Conservation (phyloP, 2,329 filamentous ascomycete genomes). For the Rhexocercosporidium sp. region DNA sequence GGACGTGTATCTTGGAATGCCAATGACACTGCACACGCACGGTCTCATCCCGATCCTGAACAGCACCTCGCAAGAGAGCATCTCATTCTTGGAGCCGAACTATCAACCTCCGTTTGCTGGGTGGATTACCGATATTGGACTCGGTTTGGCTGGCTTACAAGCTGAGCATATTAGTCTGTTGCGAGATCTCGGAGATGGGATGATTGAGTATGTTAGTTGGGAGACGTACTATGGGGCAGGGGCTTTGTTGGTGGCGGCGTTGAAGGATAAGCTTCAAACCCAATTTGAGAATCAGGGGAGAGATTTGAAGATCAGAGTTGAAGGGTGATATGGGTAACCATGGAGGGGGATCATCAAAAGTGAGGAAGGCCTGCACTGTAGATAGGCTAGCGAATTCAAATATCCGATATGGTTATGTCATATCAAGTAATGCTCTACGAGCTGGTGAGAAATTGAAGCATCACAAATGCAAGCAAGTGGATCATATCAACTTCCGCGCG, state of each 20-base stretch:
- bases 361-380: background rate
- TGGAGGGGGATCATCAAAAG: background rate
- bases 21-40: constrained; percentile 21
- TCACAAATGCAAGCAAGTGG: too few relatives aligned
- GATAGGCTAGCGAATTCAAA: background rate
- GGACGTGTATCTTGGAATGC: constrained; percentile 24
- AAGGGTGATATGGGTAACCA: background rate
- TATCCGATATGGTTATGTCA: background rate
- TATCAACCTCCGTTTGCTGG: constrained; percentile 8
- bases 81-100: constrained; percentile 20
- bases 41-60: constrained; percentile 17
- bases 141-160: constrained; percentile 14
- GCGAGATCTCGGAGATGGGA: constrained; percentile 11
- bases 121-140: constrained; percentile 11
- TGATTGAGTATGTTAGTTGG: constrained; percentile 23
- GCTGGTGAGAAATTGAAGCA: too few relatives aligned
- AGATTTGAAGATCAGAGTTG: constrained; percentile 21
- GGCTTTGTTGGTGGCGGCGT: background rate
- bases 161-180: constrained; percentile 24
- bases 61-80: constrained; percentile 18
- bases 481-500: too few relatives aligned
- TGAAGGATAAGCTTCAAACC: constrained; percentile 17
- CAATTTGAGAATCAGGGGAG: constrained; percentile 20
- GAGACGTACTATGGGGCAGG: constrained; percentile 24
- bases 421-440: too few relatives aligned